phyloP scores from a whole-genome alignment of 305 asterid species.

The Petunia hybrid region DNA sequence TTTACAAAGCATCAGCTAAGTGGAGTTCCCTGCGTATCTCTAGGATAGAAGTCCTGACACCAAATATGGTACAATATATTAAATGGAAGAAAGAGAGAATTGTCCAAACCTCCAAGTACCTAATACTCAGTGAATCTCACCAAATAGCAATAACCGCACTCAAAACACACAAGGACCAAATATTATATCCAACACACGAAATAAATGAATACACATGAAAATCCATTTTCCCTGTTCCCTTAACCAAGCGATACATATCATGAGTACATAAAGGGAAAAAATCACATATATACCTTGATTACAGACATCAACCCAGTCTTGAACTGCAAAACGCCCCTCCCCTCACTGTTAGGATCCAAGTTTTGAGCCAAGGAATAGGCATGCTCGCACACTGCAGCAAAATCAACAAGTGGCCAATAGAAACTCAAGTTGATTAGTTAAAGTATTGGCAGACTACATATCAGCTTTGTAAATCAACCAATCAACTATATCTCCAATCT shows the following conservation, averaged over 20 bases:
- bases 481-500: neutral
- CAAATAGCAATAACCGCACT: conserved; percentile 6
- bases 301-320: conserved; percentile 98
- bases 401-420: conserved; percentile 31
- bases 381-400: conserved; percentile 90
- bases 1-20: conserved; percentile 21
- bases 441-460: neutral
- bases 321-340: conserved; percentile 98
- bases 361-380: conserved; percentile 97
- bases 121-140: conserved; percentile 9
- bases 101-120: conserved; percentile 1
- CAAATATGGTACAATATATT: neutral
- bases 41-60: conserved; percentile 15
- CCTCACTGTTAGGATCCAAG: conserved; percentile 98
- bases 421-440: conserved; percentile 24
- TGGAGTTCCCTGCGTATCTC: conserved; percentile 26
- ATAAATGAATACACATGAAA: conserved; percentile 16
- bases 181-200: conserved; percentile 1
- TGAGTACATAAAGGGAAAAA: conserved; percentile 31
- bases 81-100: conserved; percentile 18
- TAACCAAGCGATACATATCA: conserved; percentile 25
- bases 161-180: conserved; percentile 23
- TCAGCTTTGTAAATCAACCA: conserved; percentile 27
- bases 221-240: conserved; percentile 16
- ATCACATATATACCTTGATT: conserved; percentile 73